These are phyloP conservation scores for Plantago lanceolata DNA, from an alignment of 305 asterid genomes.

Conservation along the genomic window DNA sequence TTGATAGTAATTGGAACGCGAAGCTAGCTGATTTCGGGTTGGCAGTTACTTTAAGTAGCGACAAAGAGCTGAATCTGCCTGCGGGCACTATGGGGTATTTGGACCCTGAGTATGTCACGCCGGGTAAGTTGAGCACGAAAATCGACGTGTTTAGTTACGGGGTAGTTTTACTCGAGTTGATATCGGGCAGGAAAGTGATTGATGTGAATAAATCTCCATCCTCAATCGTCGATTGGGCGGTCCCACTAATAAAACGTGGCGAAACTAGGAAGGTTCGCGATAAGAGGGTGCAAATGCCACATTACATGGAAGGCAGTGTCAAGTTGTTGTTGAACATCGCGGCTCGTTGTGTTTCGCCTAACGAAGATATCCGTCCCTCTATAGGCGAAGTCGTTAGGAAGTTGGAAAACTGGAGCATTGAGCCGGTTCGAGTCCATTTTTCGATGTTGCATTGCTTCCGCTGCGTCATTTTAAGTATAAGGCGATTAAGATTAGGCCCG, in stretches of 20 bases:
- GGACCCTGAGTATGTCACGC: slow-evolving; percentile 62
- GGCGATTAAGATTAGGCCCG: slow-evolving; percentile 24
- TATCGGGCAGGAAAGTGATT: slow-evolving; percentile 47
- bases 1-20: slow-evolving; percentile 43
- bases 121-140: slow-evolving; percentile 50
- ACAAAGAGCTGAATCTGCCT: slow-evolving; percentile 33
- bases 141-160: slow-evolving; percentile 68
- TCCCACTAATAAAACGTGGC: slow-evolving; percentile 33
- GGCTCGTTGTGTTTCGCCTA: slow-evolving; percentile 36
- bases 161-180: slow-evolving; percentile 56
- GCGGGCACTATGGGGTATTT: slow-evolving; percentile 75
- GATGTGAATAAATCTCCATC: slow-evolving; percentile 52
- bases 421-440: slow-evolving; percentile 23
- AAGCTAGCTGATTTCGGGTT: slow-evolving; percentile 69
- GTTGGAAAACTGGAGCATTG: slow-evolving; percentile 30
- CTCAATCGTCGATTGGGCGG: slow-evolving; percentile 64
- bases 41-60: slow-evolving; percentile 23
- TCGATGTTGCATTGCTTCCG: slow-evolving; percentile 32
- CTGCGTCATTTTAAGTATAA: slow-evolving; percentile 26
- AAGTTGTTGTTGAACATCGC: slow-evolving; percentile 37
- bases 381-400: slow-evolving; percentile 39
- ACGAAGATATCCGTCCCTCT: slow-evolving; percentile 42
- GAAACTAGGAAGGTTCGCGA: slow-evolving; percentile 40
- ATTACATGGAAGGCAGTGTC: slow-evolving; percentile 28
- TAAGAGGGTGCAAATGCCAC: slow-evolving; percentile 27